A percentile compares a stretch with the other conserved stretches of the same genome.
phyloP scores from a whole-genome alignment of 495 filamentous ascomycete species.

The Aspergillus indologenus region DNA sequence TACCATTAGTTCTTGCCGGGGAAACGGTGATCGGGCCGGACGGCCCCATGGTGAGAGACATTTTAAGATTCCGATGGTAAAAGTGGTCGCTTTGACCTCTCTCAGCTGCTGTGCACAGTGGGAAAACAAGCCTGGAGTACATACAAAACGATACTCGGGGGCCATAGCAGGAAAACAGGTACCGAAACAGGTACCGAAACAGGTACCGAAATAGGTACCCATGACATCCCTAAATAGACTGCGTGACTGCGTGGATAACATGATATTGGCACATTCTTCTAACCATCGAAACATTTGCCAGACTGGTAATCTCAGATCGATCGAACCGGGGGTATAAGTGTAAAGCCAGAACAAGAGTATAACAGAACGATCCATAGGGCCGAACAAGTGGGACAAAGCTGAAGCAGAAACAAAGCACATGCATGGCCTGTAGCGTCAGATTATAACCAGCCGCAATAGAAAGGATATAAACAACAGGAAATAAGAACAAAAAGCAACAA shows the following conservation, averaged over 20 bases:
- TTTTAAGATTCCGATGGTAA: no score
- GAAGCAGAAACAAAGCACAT: background rate
- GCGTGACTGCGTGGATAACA: constrained; percentile 1
- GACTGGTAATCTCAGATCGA: constrained; percentile 6
- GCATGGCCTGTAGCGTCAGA: constrained; percentile 5
- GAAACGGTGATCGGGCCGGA: no score
- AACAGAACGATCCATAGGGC: background rate
- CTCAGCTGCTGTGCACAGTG: no score
- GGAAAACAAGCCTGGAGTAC: no score
- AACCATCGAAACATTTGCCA: constrained; percentile 5
- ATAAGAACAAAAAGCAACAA: constrained; percentile 4
- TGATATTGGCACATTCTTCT: constrained; percentile 12
- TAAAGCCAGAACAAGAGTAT: constrained; percentile 1
- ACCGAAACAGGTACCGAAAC: no score
- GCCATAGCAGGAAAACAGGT: background rate
- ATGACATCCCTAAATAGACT: background rate
- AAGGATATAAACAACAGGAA: constrained; percentile 2
- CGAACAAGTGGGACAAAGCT: background rate
- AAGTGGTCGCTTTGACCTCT: no score
- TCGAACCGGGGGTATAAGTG: constrained; percentile 17
- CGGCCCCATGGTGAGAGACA: no score
- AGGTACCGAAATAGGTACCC: no score
- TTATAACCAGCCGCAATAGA: background rate
- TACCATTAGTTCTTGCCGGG: no score
- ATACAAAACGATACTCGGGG: background rate